A percentile compares a stretch with the other conserved stretches of the same genome.
These are phyloP conservation scores for Neolecta irregularis DNA, from an alignment of 1,139 yeast species.

Conservation along the genomic window DNA sequence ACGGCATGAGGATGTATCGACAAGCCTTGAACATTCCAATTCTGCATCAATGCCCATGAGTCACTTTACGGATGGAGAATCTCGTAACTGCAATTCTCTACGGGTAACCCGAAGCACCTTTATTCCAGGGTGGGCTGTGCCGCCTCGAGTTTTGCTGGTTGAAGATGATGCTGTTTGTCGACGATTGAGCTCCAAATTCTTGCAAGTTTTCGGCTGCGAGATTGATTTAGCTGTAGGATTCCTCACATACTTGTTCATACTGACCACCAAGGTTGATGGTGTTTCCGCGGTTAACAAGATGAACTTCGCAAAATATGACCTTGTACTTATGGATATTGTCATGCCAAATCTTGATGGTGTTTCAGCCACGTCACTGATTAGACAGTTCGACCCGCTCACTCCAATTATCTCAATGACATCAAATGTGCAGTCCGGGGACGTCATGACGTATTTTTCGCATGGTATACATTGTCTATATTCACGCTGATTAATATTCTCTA, in stretches of 20 bases:
- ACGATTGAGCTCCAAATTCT: constrained; percentile 38
- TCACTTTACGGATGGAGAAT: too few species aligned
- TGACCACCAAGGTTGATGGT: too few species aligned
- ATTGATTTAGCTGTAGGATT: constrained; percentile 82
- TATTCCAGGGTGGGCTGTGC: constrained; percentile 20
- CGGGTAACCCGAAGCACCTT: background rate
- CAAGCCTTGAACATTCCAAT: too few species aligned
- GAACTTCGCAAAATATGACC: constrained; percentile 36
- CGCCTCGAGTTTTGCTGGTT: constrained; percentile 44
- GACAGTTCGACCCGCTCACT: constrained; percentile 66
- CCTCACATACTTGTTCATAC: too few species aligned
- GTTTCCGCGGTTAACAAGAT: constrained; percentile 70
- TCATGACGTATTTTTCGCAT: constrained; percentile 64
- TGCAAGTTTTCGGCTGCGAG: constrained; percentile 77
- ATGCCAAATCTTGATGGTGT: constrained; percentile 94
- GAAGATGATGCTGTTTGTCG: constrained; percentile 81
- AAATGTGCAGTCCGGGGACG: constrained; percentile 63
- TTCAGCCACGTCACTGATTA: constrained; percentile 71
- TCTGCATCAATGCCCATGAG: too few species aligned
- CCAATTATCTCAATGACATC: constrained; percentile 95
- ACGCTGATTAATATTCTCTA: too few species aligned
- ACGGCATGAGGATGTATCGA: too few species aligned
- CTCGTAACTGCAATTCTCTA: constrained; percentile 2
- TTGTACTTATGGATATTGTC: constrained; percentile 83
- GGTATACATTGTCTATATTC: too few species aligned